phyloP scores from a whole-genome alignment of 257 asterid species.

The Solanum rostratum region DNA sequence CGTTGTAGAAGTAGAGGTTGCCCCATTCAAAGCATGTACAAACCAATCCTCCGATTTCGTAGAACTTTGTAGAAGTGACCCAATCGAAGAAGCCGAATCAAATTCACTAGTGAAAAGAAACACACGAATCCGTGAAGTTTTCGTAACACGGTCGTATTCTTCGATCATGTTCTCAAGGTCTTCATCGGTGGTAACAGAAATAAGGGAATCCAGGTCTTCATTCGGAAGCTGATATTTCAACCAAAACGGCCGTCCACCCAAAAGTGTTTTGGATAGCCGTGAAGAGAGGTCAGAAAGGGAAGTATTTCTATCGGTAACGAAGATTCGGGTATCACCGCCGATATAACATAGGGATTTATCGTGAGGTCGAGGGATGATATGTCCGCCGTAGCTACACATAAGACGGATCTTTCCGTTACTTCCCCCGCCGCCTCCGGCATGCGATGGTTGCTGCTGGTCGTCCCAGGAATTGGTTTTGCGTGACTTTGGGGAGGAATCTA shows the following conservation, averaged over 20 bases:
- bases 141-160: slow-evolving; percentile 69
- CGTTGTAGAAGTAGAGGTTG: slow-evolving; percentile 6
- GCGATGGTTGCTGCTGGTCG: slow-evolving; percentile 17
- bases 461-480: slow-evolving; percentile 64
- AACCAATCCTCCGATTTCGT: slow-evolving; percentile 87
- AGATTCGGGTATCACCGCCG: slow-evolving; percentile 90
- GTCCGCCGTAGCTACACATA: slow-evolving; percentile 98
- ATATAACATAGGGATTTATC: slow-evolving; percentile 76
- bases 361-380: slow-evolving; percentile 93
- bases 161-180: slow-evolving; percentile 91
- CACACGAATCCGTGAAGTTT: slow-evolving; percentile 51
- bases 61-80: slow-evolving; percentile 27
- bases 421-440: neutral
- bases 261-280: slow-evolving; percentile 69
- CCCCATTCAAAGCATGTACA: slow-evolving; percentile 50
- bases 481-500: slow-evolving; percentile 61
- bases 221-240: slow-evolving; percentile 77
- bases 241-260: slow-evolving; percentile 33
- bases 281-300: slow-evolving; percentile 49
- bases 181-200: slow-evolving; percentile 72
- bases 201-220: slow-evolving; percentile 82
- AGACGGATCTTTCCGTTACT: slow-evolving; percentile 46
- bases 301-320: slow-evolving; percentile 58
- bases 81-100: slow-evolving; percentile 23
- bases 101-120: slow-evolving; percentile 14